Conservation (phyloP, 768 basidiomycete genomes). For the Terana coerulea region DNA sequence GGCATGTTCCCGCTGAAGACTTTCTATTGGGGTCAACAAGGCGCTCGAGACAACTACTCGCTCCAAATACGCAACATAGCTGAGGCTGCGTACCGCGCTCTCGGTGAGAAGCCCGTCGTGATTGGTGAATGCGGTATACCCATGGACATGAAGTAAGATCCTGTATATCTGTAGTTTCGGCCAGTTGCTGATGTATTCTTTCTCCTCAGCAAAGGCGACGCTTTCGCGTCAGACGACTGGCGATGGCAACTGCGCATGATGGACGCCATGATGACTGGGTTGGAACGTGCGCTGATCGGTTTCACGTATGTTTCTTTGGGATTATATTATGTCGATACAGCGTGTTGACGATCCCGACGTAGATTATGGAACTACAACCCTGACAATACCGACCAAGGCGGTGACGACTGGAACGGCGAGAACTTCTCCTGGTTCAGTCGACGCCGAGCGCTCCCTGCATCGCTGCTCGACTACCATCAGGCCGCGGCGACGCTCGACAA, state of each 20-base stretch:
- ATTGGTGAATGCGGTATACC: conserved; percentile 94
- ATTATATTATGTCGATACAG: no score
- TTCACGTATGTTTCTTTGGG: conserved; percentile 80
- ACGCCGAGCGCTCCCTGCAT: conserved; percentile 51
- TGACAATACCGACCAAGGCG: conserved; percentile 67
- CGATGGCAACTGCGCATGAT: conserved; percentile 88
- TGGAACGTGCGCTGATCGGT: conserved; percentile 73
- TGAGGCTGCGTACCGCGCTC: conserved; percentile 56
- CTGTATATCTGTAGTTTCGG: not conserved
- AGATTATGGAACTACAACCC: conserved; percentile 98
- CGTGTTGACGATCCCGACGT: not conserved
- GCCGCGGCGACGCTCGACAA: conserved; percentile 71
- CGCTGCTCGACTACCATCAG: conserved; percentile 56
- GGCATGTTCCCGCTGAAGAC: conserved; percentile 80
- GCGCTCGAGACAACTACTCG: conserved; percentile 77
- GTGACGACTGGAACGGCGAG: conserved; percentile 95
- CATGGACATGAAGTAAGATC: conserved; percentile 91
- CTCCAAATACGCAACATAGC: conserved; percentile 81
- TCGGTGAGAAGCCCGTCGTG: conserved; percentile 81
- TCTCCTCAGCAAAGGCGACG: conserved; percentile 54
- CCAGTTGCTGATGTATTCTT: not conserved
- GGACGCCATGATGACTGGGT: conserved; percentile 84
- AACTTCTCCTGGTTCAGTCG: conserved; percentile 94
- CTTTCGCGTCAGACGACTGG: conserved; percentile 71
- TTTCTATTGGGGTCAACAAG: conserved; percentile 85